Conservation (phyloP, 2,329 filamentous ascomycete species). For the Fusarium phyllophilum region DNA sequence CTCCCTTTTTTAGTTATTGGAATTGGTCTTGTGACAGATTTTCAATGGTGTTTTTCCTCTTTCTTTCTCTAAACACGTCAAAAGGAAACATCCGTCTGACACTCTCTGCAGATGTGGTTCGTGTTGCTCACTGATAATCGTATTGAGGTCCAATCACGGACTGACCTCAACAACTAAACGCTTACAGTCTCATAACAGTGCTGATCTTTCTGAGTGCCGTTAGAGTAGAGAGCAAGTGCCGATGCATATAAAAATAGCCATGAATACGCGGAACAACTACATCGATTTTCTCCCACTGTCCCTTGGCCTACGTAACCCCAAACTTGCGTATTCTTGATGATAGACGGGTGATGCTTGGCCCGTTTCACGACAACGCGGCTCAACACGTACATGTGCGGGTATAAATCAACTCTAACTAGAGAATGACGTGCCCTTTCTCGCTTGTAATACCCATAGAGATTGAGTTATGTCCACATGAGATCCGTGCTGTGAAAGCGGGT, state of each 20-base stretch:
- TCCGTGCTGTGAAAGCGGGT: slow-evolving; percentile 18
- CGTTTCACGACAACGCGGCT: slow-evolving; percentile 31
- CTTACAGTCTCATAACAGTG: background rate
- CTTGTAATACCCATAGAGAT: slow-evolving; percentile 21
- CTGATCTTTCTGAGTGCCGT: background rate
- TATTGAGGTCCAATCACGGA: background rate
- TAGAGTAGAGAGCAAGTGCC: background rate
- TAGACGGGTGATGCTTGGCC: slow-evolving; percentile 8
- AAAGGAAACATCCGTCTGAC: background rate
- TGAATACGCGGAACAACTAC: background rate
- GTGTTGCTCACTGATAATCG: background rate
- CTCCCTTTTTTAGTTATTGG: background rate
- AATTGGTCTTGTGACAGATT: background rate
- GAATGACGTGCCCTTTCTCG: slow-evolving; percentile 26
- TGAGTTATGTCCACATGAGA: slow-evolving; percentile 22
- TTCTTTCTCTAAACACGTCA: background rate
- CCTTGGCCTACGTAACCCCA: slow-evolving; percentile 21
- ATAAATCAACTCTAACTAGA: background rate
- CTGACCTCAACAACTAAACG: background rate
- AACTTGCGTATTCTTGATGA: background rate
- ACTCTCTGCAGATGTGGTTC: background rate
- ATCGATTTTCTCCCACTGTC: background rate
- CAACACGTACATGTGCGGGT: slow-evolving; percentile 14
- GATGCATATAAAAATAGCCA: background rate
- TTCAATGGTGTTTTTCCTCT: background rate